phyloP scores from a whole-genome alignment of 1,139 yeast genomes.

The Candida smagusa region DNA sequence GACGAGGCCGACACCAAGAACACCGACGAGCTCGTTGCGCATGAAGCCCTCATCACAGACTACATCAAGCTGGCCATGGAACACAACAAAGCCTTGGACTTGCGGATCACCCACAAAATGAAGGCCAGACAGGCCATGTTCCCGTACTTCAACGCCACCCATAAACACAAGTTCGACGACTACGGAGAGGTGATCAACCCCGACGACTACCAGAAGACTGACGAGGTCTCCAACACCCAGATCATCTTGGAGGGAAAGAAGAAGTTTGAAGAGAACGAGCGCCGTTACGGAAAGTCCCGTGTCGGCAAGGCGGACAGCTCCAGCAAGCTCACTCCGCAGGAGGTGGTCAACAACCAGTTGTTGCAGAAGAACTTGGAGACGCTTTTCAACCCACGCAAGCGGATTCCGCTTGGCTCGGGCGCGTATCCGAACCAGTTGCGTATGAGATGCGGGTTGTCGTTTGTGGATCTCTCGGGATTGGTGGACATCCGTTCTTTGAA shows the following conservation, averaged over 20 bases:
- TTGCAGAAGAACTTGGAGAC: constrained; percentile 54
- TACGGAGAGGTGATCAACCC: constrained; percentile 73
- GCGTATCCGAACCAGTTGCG: constrained; percentile 33
- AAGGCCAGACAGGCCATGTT: constrained; percentile 73
- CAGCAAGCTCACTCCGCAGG: constrained; percentile 43
- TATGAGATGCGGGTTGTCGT: constrained; percentile 70
- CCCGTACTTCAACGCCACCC: constrained; percentile 56
- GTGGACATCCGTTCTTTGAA: constrained; percentile 82
- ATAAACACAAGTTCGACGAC: constrained; percentile 67
- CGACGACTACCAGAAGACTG: constrained; percentile 63
- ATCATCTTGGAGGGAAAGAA: constrained; percentile 30
- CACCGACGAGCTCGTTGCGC: constrained; percentile 29
- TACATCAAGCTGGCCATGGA: constrained; percentile 37
- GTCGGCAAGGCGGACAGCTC: constrained; percentile 18
- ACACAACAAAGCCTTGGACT: constrained; percentile 51
- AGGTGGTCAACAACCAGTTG: constrained; percentile 39
- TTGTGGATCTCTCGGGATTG: constrained; percentile 78
- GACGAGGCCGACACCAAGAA: not conserved
- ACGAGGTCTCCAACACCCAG: constrained; percentile 40
- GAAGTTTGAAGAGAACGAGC: constrained; percentile 29
- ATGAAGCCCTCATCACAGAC: constrained; percentile 42
- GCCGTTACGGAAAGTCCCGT: constrained; percentile 31
- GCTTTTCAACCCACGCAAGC: constrained; percentile 52
- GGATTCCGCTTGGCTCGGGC: constrained; percentile 25
- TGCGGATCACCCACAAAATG: constrained; percentile 54